phyloP scores from a whole-genome alignment of 768 basidiomycete species.

The Boletus pseudopeckii region DNA sequence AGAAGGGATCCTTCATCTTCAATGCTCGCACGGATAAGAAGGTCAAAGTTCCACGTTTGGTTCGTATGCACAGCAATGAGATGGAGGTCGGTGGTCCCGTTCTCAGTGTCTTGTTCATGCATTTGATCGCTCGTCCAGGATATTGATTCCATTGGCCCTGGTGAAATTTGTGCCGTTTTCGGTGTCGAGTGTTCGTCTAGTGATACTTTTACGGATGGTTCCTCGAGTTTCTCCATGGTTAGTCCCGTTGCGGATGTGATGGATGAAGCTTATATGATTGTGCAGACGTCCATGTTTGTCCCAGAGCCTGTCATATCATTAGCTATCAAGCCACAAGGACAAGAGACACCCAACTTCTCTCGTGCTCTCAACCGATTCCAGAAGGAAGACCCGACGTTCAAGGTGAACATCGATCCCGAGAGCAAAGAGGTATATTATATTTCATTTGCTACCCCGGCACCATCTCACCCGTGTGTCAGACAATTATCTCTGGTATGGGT shows the following conservation, averaged over 20 bases:
- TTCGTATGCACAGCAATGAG: conserved; percentile 97
- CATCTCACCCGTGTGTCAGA: conserved; percentile 44
- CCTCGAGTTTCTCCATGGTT: conserved; percentile 91
- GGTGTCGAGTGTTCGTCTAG: conserved; percentile 98
- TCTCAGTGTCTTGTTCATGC: background rate
- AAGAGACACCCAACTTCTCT: conserved; percentile 95
- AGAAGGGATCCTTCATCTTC: conserved; percentile 79
- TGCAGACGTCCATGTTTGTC: conserved; percentile 94
- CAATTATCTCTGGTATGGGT: conserved; percentile 99
- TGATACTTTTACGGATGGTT: conserved; percentile 95
- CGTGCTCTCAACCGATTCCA: conserved; percentile 96
- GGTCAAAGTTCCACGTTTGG: conserved; percentile 93
- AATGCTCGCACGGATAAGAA: conserved; percentile 95
- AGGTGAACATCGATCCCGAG: conserved; percentile 91
- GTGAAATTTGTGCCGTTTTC: conserved; percentile 99
- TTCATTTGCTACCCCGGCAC: background rate
- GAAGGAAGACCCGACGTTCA: conserved; percentile 98
- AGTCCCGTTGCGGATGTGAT: conserved; percentile 16
- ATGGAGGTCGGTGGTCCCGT: conserved; percentile 73
- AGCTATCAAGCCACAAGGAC: conserved; percentile 85
- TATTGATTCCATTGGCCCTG: conserved; percentile 88
- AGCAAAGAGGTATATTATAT: conserved; percentile 74
- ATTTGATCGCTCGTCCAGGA: conserved; percentile 50
- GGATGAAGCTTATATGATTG: background rate
- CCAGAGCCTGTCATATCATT: conserved; percentile 98